Conservation (phyloP, 768 basidiomycete genomes). For the Suillus cothurnatus region DNA sequence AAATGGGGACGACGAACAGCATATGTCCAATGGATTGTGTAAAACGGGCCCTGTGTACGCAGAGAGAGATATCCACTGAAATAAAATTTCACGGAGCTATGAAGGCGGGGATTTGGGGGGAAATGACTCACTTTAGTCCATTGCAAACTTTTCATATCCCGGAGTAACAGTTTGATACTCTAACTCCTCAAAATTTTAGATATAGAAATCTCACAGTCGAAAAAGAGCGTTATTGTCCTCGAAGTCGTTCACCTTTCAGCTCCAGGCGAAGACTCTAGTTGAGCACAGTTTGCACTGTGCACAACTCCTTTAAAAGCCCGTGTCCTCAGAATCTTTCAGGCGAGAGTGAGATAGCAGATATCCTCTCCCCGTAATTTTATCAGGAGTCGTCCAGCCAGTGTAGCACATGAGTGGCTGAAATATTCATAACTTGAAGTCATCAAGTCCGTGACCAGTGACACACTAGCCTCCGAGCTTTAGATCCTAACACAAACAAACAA, state of each 20-base stretch:
- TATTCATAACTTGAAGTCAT: too few species aligned
- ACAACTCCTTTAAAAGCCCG: slow-evolving; percentile 56
- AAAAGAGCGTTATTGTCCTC: slow-evolving; percentile 93
- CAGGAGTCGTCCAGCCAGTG: slow-evolving; percentile 1
- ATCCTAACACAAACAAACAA: slow-evolving; percentile 3
- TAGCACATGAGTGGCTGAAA: too few species aligned
- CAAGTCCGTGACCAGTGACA: too few species aligned
- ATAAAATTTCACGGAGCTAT: not conserved
- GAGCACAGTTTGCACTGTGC: slow-evolving; percentile 69
- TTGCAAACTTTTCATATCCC: slow-evolving; percentile 99
- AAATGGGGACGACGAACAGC: slow-evolving; percentile 90
- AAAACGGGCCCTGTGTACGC: slow-evolving; percentile 70
- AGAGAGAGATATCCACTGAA: slow-evolving; percentile 76
- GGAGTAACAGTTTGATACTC: slow-evolving; percentile 71
- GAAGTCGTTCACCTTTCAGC: slow-evolving; percentile 99
- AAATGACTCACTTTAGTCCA: slow-evolving; percentile 80
- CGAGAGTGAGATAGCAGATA: slow-evolving; percentile 25
- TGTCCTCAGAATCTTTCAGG: slow-evolving; percentile 54
- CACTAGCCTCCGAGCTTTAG: not conserved
- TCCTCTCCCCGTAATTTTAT: slow-evolving; percentile 9
- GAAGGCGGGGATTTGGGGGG: not conserved
- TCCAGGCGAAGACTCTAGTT: slow-evolving; percentile 54
- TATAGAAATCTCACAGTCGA: slow-evolving; percentile 56
- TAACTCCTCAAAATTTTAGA: slow-evolving; percentile 30
- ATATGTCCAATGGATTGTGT: slow-evolving; percentile 94